Conservation (phyloP, 495 filamentous ascomycete species). For the Daldinia vernicosa region DNA sequence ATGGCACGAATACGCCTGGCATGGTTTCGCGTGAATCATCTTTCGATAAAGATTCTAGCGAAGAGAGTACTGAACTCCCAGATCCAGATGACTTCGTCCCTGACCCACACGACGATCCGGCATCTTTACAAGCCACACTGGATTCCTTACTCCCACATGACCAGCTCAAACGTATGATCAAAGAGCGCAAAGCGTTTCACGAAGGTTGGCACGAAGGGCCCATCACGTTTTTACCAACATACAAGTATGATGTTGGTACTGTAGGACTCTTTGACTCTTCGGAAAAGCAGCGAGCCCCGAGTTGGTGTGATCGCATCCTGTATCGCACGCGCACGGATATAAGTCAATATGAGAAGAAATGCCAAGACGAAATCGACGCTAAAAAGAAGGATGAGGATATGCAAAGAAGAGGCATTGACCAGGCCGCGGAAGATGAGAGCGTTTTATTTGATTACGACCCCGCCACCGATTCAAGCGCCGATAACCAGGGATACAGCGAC, state of each 20-base stretch:
- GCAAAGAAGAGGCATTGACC: conserved; percentile 78
- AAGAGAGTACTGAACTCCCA: conserved; percentile 55
- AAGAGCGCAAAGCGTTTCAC: conserved; percentile 78
- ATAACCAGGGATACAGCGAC: conserved; percentile 48
- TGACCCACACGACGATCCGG: conserved; percentile 61
- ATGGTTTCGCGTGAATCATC: conserved; percentile 46
- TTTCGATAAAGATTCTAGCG: conserved; percentile 46
- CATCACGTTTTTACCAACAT: conserved; percentile 90
- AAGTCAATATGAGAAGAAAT: conserved; percentile 72
- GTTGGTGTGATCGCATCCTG: conserved; percentile 98
- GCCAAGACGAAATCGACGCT: conserved; percentile 70
- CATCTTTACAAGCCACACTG: conserved; percentile 81
- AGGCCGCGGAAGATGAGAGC: conserved; percentile 78
- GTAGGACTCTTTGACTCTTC: conserved; percentile 92
- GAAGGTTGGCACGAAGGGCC: conserved; percentile 91
- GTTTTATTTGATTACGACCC: conserved; percentile 93
- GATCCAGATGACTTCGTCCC: conserved; percentile 65
- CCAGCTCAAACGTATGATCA: conserved; percentile 80
- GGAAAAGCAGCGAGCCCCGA: conserved; percentile 90
- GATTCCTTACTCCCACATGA: conserved; percentile 89
- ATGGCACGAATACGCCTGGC: conserved; percentile 44
- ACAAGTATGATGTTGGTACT: conserved; percentile 96
- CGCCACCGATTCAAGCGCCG: conserved; percentile 67
- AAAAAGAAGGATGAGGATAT: conserved; percentile 83
- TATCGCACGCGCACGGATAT: conserved; percentile 79